Evolutionary conservation across 768 basidiomycete genomes (phyloP), one percentile per base, ranked within the genome.

Genomic region (Candolleomyces efflorescens): DNA sequence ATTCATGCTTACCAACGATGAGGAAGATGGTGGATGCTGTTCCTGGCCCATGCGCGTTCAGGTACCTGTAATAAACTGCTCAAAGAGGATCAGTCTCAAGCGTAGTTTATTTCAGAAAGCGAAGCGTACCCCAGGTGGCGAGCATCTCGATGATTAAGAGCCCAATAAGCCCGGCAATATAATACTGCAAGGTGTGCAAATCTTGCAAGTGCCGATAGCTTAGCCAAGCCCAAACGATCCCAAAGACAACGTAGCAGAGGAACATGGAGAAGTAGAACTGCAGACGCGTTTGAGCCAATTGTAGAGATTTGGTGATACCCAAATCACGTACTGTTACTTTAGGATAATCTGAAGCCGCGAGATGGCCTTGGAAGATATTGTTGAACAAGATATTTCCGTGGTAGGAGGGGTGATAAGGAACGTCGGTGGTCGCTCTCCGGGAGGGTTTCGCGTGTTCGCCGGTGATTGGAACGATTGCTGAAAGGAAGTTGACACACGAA

Each of bases 101-200:
- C 11, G 7, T 50, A 57, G 17, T 27, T n/a, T 7, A 48, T 9
- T 32, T 17, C 54, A 22, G 22, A 50, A 56, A 15, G 18, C 71
- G 81, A 59, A 32, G 7, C 32, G 5, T 58, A 88, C 91, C 89
- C 86, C 89, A 94, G 66, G 89, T 90, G 6, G 92, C 92, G 17
- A 96, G 76, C 91, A 97, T 98, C 70, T 99, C 97, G 61, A 98
- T 84, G 52, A 96, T 79, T 59, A 98, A 77, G 68, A 98, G 85
- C 22, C 81, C 86, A 53, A 96, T 82, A 20, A 95, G 85, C 54
- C 89, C 87, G 13, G 96, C 93, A 41, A 99, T 79, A 74, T 98
- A 99, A 69, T 93, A 87, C 89, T 98, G 58, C 12, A 27, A 43
- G 7, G 36, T 27, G 49, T 54, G 7, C 18, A 23, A 20, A 55